Evolutionary conservation across 306 rosid species (phyloP).

Genomic region (Prunus padus): DNA sequence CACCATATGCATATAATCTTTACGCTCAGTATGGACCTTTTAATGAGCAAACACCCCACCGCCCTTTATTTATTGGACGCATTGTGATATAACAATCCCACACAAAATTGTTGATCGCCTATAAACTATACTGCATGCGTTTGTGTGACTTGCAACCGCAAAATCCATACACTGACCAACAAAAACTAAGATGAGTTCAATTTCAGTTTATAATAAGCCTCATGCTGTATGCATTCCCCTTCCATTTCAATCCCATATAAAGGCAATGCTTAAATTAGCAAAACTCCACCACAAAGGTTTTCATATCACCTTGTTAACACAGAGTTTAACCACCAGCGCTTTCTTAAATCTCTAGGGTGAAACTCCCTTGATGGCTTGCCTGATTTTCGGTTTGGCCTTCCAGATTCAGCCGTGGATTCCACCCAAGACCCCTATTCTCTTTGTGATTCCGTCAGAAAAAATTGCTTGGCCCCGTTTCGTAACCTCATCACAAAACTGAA

Average conservation of each 20-base stretch:
- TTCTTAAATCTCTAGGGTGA: constrained; percentile 3
- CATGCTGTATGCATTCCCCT: constrained; percentile 3
- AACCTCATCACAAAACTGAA: not conserved
- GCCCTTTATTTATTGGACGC: not conserved
- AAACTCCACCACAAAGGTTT: constrained; percentile 16
- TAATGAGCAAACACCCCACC: not conserved
- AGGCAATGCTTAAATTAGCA: constrained; percentile 8
- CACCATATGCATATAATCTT: not conserved
- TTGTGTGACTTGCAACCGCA: not conserved
- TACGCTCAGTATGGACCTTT: not conserved
- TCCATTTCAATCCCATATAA: constrained; percentile 13
- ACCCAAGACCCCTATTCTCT: not conserved
- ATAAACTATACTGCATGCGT: not conserved
- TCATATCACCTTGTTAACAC: constrained; percentile 7
- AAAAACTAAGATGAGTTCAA: not conserved
- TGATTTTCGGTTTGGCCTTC: constrained; percentile 1
- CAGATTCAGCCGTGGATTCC: not conserved
- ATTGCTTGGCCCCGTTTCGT: constrained; percentile 1
- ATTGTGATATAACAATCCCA: not conserved
- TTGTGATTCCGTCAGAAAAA: not conserved
- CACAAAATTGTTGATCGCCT: not conserved
- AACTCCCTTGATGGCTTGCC: constrained; percentile 1
- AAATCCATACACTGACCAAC: no score
- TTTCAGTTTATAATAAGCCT: not conserved
- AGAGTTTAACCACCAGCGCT: constrained; percentile 1